phyloP scores from a whole-genome alignment of 106 monocot genomes.

The Phalaenopsis aphrodite region DNA sequence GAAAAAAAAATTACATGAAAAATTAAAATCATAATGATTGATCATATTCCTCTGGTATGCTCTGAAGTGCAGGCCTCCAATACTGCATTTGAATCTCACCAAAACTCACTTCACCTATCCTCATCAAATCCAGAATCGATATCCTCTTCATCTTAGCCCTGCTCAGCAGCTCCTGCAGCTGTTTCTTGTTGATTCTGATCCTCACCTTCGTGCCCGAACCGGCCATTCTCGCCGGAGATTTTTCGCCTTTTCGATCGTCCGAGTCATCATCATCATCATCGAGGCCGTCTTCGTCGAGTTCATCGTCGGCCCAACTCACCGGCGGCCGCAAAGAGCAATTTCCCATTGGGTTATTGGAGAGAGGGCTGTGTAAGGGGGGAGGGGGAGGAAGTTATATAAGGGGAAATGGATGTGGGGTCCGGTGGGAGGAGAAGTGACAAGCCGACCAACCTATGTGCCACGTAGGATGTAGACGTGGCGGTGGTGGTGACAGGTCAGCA shows the following conservation, averaged over 20 bases:
- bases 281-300: background rate
- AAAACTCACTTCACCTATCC: background rate
- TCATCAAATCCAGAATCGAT: slow-evolving; percentile 9
- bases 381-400: background rate
- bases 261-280: too few species aligned
- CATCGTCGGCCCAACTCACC: background rate
- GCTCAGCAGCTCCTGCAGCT: slow-evolving; percentile 36
- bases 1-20: background rate
- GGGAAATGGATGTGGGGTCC: too few species aligned
- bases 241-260: too few species aligned
- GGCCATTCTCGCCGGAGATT: too few species aligned
- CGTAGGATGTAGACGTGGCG: background rate
- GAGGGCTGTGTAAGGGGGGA: background rate
- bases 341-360: background rate
- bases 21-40: background rate
- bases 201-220: slow-evolving; percentile 13
- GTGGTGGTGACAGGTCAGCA: too few species aligned
- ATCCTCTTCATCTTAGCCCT: slow-evolving; percentile 13
- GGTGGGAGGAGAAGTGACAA: background rate
- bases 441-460: background rate
- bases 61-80: background rate
- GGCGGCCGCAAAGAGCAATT: background rate
- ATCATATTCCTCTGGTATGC: background rate
- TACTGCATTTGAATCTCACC: background rate
- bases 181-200: slow-evolving; percentile 45